A percentile compares a stretch with the other conserved stretches of the same genome.
phyloP scores from a whole-genome alignment of 768 basidiomycete genomes.

The Leccinum broughii region DNA sequence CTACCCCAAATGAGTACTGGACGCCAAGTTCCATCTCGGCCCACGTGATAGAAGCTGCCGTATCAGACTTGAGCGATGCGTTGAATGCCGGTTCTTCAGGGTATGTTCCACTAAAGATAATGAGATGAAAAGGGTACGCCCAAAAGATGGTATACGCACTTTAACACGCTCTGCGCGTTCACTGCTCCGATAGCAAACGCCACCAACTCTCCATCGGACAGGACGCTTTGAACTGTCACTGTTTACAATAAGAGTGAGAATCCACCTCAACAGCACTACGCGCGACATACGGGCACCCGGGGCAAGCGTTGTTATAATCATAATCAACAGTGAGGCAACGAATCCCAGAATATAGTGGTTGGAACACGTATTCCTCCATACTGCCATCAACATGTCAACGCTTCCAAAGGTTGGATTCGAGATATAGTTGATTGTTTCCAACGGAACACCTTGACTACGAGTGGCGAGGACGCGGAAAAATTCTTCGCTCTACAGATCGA shows the following conservation, averaged over 20 bases:
- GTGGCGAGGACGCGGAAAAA: conserved; percentile 28
- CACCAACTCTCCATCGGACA: conserved; percentile 23
- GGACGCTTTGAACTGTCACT: conserved; percentile 26
- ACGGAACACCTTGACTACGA: conserved; percentile 21
- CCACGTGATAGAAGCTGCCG: conserved; percentile 27
- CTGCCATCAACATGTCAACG: conserved; percentile 12
- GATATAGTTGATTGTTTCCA: conserved; percentile 24
- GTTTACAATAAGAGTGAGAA: not conserved
- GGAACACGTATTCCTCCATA: conserved; percentile 22
- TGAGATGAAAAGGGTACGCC: not conserved
- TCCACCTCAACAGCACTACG: not conserved
- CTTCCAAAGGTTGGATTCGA: conserved; percentile 26
- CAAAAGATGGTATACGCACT: conserved; percentile 12
- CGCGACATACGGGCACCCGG: conserved; percentile 27
- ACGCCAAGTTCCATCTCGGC: conserved; percentile 27
- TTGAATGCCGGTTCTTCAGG: not conserved
- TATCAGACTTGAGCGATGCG: conserved; percentile 9
- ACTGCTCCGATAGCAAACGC: conserved; percentile 28
- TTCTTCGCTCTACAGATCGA: conserved; percentile 23
- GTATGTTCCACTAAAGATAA: conserved; percentile 10
- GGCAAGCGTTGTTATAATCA: conserved; percentile 23
- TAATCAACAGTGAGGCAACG: conserved; percentile 20
- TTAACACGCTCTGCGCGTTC: conserved; percentile 24
- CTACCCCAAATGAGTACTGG: conserved; percentile 25
- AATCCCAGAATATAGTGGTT: conserved; percentile 23